Percentiles rank a stretch among this genome's conserved stretches.
Evolutionary conservation across 2,329 filamentous ascomycete species (phyloP).

Genomic region (Hypoxylon sp.): DNA sequence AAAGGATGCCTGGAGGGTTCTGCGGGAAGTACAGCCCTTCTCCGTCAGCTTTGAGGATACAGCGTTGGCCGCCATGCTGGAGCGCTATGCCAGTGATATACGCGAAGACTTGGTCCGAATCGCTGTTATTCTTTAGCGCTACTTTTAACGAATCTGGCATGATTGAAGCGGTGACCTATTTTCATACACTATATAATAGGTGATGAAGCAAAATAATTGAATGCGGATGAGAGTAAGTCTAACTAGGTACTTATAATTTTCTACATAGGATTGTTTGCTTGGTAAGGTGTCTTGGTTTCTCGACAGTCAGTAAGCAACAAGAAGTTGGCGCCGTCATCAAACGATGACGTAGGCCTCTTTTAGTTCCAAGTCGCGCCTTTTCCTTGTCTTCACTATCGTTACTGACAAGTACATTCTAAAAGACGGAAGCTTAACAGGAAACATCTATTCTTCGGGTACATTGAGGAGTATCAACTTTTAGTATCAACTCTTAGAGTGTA

Average conservation of each 20-base stretch:
- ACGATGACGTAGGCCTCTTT: slow-evolving; percentile 30
- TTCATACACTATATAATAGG: background rate
- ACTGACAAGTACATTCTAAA: background rate
- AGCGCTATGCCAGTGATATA: slow-evolving; percentile 76
- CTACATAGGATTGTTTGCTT: background rate
- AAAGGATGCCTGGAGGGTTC: slow-evolving; percentile 64
- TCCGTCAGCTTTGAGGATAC: slow-evolving; percentile 62
- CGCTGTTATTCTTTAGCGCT: slow-evolving; percentile 69
- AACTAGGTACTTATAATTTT: background rate
- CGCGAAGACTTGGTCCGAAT: slow-evolving; percentile 69
- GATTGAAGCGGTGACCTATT: slow-evolving; percentile 7
- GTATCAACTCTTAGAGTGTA: background rate
- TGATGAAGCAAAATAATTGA: background rate
- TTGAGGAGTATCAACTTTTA: background rate
- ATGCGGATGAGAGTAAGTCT: background rate
- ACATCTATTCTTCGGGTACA: background rate
- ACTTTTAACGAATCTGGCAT: slow-evolving; percentile 66
- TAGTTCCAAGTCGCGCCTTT: slow-evolving; percentile 10
- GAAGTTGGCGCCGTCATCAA: slow-evolving; percentile 15
- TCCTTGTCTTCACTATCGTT: background rate
- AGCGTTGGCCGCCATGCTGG: slow-evolving; percentile 58
- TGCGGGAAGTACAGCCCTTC: slow-evolving; percentile 70
- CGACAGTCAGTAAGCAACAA: slow-evolving; percentile 3
- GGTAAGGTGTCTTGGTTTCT: slow-evolving; percentile 7
- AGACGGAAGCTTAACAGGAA: background rate